Evolutionary conservation across 2,329 filamentous ascomycete genomes (phyloP), one percentile per base, ranked within the genome.

Genomic region (Spiromastix sp.): DNA sequence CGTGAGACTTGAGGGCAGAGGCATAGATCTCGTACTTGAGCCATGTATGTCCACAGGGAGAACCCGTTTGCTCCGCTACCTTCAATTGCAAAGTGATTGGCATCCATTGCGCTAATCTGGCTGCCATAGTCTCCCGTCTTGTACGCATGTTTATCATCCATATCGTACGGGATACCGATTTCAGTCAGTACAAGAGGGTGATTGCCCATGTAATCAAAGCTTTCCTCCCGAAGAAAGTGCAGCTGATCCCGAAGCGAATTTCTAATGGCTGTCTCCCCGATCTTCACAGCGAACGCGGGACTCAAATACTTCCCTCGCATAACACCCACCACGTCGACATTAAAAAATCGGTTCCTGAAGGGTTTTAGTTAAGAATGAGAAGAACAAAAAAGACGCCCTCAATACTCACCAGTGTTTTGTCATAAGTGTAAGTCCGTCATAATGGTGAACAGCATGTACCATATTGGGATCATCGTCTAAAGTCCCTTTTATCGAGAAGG

Each of bases 141-240:
- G 63, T 98, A 98, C 1, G 91, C 91, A 51, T 91, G 71, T 60
- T 94, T 87, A 46, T 94, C 79, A 52, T 98, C 89, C 93, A 98
- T 96, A 54, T 98, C 91, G 54, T 94, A 98, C 0, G 91, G 91
- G 39, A 98, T 95, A 5, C 91, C 91, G 50, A 96, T 96, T 55
- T 98, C 91, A 1, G 85, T 93, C 57, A 95, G 77, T 4, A 98
- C 63, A 48, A 86, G 85, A 0, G 91, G 91, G 48, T 93, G 87
- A 15, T 82, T 77, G 13, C 91, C 91, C 67, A 86, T 85, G 40
- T 85, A 78, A 37, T 93, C 81, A n/a, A 81, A 63, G 1, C 89
- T 93, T 59, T 98, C 91, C 45, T 93, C 72, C 32, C 79, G 73
- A 34, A 98, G 81, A 1, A 80, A 81, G 4, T 76, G 75, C 22